phyloP scores from a whole-genome alignment of 164 flowering plant genomes.

The Cinnamomum chago region DNA sequence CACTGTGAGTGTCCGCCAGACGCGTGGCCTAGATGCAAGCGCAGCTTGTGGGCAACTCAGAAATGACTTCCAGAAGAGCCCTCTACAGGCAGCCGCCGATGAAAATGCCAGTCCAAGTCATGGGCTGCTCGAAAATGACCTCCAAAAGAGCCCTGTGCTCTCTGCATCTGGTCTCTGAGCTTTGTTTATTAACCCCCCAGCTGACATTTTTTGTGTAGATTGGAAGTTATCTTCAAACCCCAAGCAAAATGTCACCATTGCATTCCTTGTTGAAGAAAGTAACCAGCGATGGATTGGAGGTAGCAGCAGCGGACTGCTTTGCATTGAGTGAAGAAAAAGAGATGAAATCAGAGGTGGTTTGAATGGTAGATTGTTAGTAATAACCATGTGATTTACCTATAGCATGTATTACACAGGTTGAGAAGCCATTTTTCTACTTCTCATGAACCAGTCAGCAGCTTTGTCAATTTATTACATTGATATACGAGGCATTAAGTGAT shows the following conservation, averaged over 20 bases:
- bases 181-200: not conserved
- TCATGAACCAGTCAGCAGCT: not conserved
- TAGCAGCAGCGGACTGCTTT: not conserved
- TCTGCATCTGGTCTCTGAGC: not conserved
- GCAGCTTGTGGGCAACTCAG: conserved; percentile 99
- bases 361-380: not conserved
- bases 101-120: conserved; percentile 88
- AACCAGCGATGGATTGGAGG: too few relatives aligned
- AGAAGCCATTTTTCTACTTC: not conserved
- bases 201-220: not conserved
- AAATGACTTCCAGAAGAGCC: conserved; percentile 82
- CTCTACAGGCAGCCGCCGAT: conserved; percentile 23
- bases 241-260: too few relatives aligned
- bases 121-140: conserved; percentile 85
- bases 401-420: not conserved
- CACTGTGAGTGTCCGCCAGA: conserved; percentile 77
- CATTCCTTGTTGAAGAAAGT: too few relatives aligned
- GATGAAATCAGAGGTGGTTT: not conserved
- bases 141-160: conserved; percentile 68
- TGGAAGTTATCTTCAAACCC: not conserved
- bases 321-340: not conserved
- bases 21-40: conserved; percentile 93
- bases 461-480: not conserved
- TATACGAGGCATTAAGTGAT: not conserved
- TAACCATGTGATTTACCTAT: too few relatives aligned